Evolutionary conservation across 2,329 filamentous ascomycete species (phyloP).

Genomic region (Aspergillus versicolor): DNA sequence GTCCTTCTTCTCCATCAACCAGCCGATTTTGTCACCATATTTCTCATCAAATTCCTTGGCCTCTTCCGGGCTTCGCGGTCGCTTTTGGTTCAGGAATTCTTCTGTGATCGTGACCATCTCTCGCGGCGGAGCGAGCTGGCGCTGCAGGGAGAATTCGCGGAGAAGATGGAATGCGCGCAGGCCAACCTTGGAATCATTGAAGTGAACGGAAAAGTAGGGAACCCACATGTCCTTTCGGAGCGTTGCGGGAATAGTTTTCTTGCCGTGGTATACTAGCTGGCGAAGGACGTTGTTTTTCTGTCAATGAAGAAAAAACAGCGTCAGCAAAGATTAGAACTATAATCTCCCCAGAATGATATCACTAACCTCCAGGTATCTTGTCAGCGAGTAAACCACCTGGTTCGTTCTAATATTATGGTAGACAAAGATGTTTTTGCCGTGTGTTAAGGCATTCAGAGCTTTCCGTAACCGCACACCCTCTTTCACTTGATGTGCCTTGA

Average conservation of each 20-base stretch:
- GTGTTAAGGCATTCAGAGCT: conserved; percentile 47
- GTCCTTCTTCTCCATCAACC: conserved; percentile 48
- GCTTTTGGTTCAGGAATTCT: conserved; percentile 39
- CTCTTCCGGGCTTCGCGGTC: conserved; percentile 37
- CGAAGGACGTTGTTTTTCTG: conserved; percentile 54
- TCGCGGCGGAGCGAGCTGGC: conserved; percentile 53
- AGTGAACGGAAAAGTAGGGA: conserved; percentile 59
- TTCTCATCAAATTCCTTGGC: conserved; percentile 44
- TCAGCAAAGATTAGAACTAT: background rate
- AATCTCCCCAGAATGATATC: background rate
- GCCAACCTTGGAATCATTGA: conserved; percentile 51
- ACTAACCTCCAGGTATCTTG: conserved; percentile 55
- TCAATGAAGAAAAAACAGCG: conserved; percentile 3
- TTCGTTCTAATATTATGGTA: conserved; percentile 63
- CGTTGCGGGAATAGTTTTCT: conserved; percentile 59
- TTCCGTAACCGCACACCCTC: conserved; percentile 44
- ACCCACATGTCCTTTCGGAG: conserved; percentile 64
- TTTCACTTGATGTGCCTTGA: conserved; percentile 35
- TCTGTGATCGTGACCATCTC: conserved; percentile 48
- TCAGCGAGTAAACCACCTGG: conserved; percentile 64
- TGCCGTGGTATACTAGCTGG: conserved; percentile 63
- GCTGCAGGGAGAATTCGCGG: conserved; percentile 59
- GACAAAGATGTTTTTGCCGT: conserved; percentile 62
- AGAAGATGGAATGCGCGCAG: conserved; percentile 58
- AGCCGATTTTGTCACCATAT: conserved; percentile 41